Evolutionary conservation across 345 rosid genomes (phyloP), one percentile per base, ranked within the genome.

Genomic region (Eucalyptus cladocalyx): DNA sequence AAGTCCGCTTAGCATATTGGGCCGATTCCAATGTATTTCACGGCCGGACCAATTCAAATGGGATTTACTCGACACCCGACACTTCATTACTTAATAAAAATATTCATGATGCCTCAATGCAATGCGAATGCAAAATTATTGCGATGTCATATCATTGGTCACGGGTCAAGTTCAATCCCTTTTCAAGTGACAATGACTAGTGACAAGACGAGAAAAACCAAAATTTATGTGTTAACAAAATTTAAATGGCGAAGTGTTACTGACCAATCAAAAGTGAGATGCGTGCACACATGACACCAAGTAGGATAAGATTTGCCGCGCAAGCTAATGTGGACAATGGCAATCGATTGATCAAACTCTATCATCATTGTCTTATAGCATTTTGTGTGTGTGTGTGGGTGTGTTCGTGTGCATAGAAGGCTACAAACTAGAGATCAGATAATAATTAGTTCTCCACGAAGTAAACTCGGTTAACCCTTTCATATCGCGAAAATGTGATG

Each of bases 231-330:
- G 1, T 14, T 14, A 10, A 62, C 18, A 28, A n/a, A 11, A 62
- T 4, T 62, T 62, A 62, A 14, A 30, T 14, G 9, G 2, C 9
- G 1, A n/a, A 4, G 1, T 28, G 0, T 13, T 1, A 30, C 4
- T 7, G 3, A 14, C 5, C 34, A 30, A 62, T 62, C 72, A 2
- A 56, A 56, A 56, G 3, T 56, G 62, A 56, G 6, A 56, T 10
- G 62, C 7, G 3, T 26, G 13, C 14, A 56, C 28, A 56, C 30
- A 56, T 56, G 1, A 3, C 62, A 0, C 6, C 0, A 56, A 9
- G 0, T 56, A 56, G 6, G 13, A 56, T 24, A 56, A 56, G 4
- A 56, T 56, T 24, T 26, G 1, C 6, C 0, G 6, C 3, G 28
- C 28, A 56, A 26, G 11, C 60, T 1, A 28, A 28, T 0, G 2